These are phyloP conservation scores for Sporothrix variecibatus DNA, from an alignment of 2,329 filamentous ascomycete species.

Conservation along the genomic window DNA sequence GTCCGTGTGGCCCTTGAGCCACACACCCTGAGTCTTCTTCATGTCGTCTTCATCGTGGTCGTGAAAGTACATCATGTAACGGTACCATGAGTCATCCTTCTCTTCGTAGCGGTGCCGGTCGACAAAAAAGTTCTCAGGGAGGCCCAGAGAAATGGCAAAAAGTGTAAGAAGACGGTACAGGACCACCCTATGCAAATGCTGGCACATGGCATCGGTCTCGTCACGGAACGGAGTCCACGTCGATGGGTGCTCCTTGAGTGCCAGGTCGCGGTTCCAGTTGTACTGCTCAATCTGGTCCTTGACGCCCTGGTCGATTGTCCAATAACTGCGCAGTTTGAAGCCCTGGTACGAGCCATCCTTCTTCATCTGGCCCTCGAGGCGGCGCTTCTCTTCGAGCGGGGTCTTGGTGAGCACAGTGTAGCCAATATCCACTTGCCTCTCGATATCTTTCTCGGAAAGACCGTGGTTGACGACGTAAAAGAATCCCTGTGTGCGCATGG, in stretches of 20 bases:
- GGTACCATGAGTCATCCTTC: constrained; percentile 56
- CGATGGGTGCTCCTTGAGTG: not conserved
- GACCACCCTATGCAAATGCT: constrained; percentile 43
- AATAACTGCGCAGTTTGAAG: not conserved
- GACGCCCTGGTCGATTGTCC: constrained; percentile 6
- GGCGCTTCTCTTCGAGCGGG: not conserved
- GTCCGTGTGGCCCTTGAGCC: not conserved
- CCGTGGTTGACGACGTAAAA: not conserved
- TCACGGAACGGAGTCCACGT: not conserved
- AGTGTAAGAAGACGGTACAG: constrained; percentile 56
- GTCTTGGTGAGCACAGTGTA: constrained; percentile 1
- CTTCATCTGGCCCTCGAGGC: not conserved
- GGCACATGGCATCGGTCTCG: not conserved
- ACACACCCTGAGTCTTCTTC: constrained; percentile 1
- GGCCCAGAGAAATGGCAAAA: constrained; percentile 59
- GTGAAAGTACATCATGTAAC: constrained; percentile 57
- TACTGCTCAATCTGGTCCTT: constrained; percentile 9
- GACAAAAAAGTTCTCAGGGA: constrained; percentile 58
- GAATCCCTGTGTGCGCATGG: constrained; percentile 1
- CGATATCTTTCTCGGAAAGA: not conserved
- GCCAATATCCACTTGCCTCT: constrained; percentile 4
- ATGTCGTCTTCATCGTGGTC: constrained; percentile 3
- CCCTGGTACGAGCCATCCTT: constrained; percentile 3
- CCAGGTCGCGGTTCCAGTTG: constrained; percentile 9
- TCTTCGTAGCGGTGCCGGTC: constrained; percentile 57